Evolutionary conservation across 306 rosid species (phyloP).

Genomic region (Prunus kanzakura): DNA sequence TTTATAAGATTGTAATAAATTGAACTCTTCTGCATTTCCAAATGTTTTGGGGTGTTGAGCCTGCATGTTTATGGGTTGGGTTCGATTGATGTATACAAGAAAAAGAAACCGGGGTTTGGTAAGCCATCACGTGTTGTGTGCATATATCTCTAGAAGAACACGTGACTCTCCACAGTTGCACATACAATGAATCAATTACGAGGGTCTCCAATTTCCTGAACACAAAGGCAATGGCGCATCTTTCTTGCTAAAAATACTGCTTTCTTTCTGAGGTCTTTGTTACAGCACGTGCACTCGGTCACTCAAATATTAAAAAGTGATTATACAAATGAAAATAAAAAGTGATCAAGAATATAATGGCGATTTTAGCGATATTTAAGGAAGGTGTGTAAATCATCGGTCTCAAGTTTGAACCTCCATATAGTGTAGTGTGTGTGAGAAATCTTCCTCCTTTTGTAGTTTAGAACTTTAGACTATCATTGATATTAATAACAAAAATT

Average conservation of each 20-base stretch:
- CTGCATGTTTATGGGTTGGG: too few species aligned
- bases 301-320: background rate
- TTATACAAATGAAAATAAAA: too few species aligned
- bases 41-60: too few species aligned
- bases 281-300: background rate
- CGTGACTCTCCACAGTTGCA: background rate
- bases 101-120: background rate
- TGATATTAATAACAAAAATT: too few species aligned
- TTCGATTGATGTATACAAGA: background rate
- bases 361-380: too few species aligned
- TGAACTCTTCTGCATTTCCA: too few species aligned
- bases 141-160: background rate
- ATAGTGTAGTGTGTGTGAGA: too few species aligned
- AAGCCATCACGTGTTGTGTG: background rate
- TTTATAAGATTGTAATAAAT: too few species aligned
- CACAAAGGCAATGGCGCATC: background rate
- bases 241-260: conserved; percentile 4
- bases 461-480: too few species aligned
- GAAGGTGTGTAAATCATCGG: rapidly evolving
- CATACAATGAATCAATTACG: background rate
- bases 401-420: rapidly evolving
- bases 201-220: background rate
- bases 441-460: rapidly evolving
- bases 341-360: too few species aligned
- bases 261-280: conserved; percentile 23